phyloP scores from a whole-genome alignment of 768 basidiomycete genomes.

The Macrolepiota dolichaula region DNA sequence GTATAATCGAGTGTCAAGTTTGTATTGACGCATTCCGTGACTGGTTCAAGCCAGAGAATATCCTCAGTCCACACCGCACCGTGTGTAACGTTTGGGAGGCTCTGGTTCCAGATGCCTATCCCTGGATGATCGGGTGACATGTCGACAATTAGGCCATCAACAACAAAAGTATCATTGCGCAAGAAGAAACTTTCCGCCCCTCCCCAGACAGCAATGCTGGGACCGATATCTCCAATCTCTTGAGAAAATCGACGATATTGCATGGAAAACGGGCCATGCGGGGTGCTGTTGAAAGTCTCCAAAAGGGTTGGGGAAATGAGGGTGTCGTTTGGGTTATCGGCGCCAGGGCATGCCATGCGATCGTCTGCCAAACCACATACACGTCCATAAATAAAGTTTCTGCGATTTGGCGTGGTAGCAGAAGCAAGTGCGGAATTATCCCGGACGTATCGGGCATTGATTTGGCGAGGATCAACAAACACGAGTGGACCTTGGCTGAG shows the following conservation, averaged over 20 bases:
- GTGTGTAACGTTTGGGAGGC: neutral
- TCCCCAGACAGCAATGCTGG: neutral
- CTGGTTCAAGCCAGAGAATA: conserved; percentile 21
- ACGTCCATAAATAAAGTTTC: too few relatives aligned
- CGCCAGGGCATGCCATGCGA: neutral
- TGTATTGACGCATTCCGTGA: conserved; percentile 19
- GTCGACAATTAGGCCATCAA: conserved; percentile 17
- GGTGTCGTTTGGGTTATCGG: conserved; percentile 11
- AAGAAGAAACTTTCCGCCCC: conserved; percentile 11
- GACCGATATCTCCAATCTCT: conserved; percentile 2
- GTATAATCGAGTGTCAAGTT: conserved; percentile 21
- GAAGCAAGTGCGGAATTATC: too few relatives aligned
- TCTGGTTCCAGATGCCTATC: conserved; percentile 6
- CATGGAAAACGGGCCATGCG: conserved; percentile 20
- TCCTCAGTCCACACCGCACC: conserved; percentile 20
- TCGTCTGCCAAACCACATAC: too few relatives aligned
- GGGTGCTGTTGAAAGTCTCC: conserved; percentile 18
- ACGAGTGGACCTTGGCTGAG: too few relatives aligned
- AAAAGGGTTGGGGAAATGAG: conserved; percentile 13
- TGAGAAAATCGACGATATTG: conserved; percentile 18
- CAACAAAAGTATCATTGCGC: conserved; percentile 16
- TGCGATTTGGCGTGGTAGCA: too few relatives aligned
- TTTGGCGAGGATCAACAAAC: too few relatives aligned
- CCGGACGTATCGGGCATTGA: too few relatives aligned
- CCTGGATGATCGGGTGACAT: conserved; percentile 13